Evolutionary conservation across 345 rosid species (phyloP), one percentile per base, ranked within the genome.

Genomic region (Brassica incana): DNA sequence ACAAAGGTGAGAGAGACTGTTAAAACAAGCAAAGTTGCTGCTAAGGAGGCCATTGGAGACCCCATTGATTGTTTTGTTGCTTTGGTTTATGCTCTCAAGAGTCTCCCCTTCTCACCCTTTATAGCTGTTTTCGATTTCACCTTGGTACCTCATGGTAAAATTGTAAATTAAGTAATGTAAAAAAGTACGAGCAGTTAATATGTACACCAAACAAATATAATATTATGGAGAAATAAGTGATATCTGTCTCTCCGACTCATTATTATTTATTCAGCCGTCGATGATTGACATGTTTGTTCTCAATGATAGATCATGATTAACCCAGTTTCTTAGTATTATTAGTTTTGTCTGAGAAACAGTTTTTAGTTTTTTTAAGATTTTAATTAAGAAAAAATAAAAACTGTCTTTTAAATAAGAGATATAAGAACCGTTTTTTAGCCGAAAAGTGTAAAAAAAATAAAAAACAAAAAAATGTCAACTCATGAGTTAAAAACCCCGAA

Each of bases 41-140:
- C 73, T 36, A 77, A 66, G 69, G 78, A 81, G 40, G 81, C 78
- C 84, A 77, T 82, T 69, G 81, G 81, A 67, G 78, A 77, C 84
- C 81, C 54, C 81, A 81, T 81, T 77, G 67, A 15, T 65, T 81
- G 76, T 35, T 72, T 33, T 71, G 52, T 32, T 65, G 76, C 7
- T 64, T 81, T 77, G 70, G 35, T 71, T 65, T 77, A 8, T 81
- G 65, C 23, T 56, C 6, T 77, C 1, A 43, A 2, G 14, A 50
- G 69, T 27, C 74, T 33, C 33, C 61, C 56, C 79, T 73, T 60
- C 75, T 58, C 43, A 62, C 72, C 78, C 82, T 77, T 67, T 82
- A 77, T 82, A 82, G 82, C 77, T 54, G 33, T 48, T 67, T 68
- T 30, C 8, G 0, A 35, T 14, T 76, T 71, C 15, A 74, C 74